phyloP scores from a whole-genome alignment of 495 filamentous ascomycete genomes.

The Aspergillus hancockii region DNA sequence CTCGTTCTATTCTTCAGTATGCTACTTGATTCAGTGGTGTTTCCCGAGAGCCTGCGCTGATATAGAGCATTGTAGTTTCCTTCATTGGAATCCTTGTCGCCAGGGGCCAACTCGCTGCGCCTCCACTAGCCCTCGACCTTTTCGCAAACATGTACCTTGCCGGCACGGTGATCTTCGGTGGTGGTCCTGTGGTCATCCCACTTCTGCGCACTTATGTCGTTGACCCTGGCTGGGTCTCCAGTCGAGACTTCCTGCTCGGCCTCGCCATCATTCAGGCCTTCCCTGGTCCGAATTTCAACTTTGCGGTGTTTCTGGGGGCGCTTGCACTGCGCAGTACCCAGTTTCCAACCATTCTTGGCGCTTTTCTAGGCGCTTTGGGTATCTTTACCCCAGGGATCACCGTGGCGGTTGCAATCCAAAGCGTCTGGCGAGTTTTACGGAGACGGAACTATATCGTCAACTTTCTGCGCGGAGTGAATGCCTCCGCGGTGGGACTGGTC shows the following conservation, averaged over 20 bases:
- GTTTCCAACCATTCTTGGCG: constrained; percentile 52
- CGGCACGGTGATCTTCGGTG: constrained; percentile 85
- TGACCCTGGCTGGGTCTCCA: constrained; percentile 71
- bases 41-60: background rate
- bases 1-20: constrained; percentile 57
- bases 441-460: constrained; percentile 54
- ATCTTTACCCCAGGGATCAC: constrained; percentile 75
- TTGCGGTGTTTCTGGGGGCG: constrained; percentile 74
- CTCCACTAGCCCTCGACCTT: constrained; percentile 57
- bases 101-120: constrained; percentile 47
- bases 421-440: constrained; percentile 66
- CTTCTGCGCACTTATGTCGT: constrained; percentile 79
- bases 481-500: constrained; percentile 74
- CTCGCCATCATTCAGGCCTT: constrained; percentile 83
- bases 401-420: constrained; percentile 66
- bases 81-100: constrained; percentile 65
- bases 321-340: constrained; percentile 49
- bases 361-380: constrained; percentile 63
- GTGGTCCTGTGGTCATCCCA: constrained; percentile 83
- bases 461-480: constrained; percentile 69
- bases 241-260: constrained; percentile 79
- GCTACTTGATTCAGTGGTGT: too few relatives aligned
- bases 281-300: constrained; percentile 88
- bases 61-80: constrained; percentile 26
- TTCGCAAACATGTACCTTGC: constrained; percentile 84